These are phyloP conservation scores for Helianthus tuberosus DNA, from an alignment of 129 eudicot species.

Conservation along the genomic window DNA sequence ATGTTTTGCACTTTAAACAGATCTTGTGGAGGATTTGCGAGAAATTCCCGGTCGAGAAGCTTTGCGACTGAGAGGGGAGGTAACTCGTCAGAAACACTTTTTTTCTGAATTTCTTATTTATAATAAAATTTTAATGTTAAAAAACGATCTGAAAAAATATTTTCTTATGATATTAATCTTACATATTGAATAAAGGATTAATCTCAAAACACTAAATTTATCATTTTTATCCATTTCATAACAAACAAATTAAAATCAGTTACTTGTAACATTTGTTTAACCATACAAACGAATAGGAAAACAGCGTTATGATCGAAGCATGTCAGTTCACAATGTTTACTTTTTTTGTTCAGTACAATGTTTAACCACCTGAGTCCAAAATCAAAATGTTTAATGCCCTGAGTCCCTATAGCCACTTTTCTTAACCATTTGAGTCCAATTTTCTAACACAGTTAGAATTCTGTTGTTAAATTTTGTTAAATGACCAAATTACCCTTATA, in stretches of 20 bases:
- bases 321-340: too few relatives aligned
- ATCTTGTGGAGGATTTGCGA: conserved; percentile 76
- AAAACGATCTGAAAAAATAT: not conserved
- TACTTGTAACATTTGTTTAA: not conserved
- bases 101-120: not conserved
- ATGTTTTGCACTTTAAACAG: conserved; percentile 33
- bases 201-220: not conserved
- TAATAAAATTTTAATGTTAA: not conserved
- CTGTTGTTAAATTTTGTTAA: too few relatives aligned
- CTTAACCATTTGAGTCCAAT: too few relatives aligned
- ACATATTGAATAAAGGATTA: not conserved
- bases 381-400: too few relatives aligned
- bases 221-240: not conserved
- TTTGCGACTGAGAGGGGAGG: conserved; percentile 77
- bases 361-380: too few relatives aligned
- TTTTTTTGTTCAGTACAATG: too few relatives aligned
- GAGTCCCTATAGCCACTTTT: too few relatives aligned
- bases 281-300: not conserved
- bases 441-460: too few relatives aligned
- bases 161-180: not conserved
- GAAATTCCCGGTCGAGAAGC: conserved; percentile 86
- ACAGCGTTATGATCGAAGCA: too few relatives aligned
- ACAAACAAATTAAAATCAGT: not conserved
- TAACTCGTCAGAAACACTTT: conserved; percentile 26
- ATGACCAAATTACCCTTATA: too few relatives aligned